Percentiles rank a stretch among this genome's conserved stretches.
These are phyloP conservation scores for Mortierella sp. DNA, from an alignment of 371 early-diverging fungal species.

Conservation along the genomic window DNA sequence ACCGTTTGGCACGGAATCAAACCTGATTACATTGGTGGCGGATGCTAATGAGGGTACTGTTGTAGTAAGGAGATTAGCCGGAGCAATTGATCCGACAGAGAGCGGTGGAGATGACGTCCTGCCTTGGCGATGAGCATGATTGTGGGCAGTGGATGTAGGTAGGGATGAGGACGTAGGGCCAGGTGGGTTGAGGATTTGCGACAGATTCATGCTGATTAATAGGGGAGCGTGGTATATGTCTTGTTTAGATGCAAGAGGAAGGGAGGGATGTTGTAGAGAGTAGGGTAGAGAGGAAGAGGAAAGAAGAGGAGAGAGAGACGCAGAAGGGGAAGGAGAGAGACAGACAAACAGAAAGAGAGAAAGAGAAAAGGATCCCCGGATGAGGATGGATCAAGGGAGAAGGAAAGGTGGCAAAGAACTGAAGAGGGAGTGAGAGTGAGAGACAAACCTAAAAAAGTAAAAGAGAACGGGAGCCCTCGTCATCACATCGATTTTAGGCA, in stretches of 20 bases:
- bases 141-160: neutral
- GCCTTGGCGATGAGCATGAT: conserved; percentile 8
- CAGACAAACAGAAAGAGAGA: conserved; percentile 3
- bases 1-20: conserved; percentile 6
- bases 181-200: conserved; percentile 49
- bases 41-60: conserved; percentile 6
- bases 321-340: conserved; percentile 1
- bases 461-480: too few species aligned
- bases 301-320: conserved; percentile 2
- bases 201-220: conserved; percentile 39
- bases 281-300: neutral
- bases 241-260: neutral
- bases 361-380: neutral
- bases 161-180: conserved; percentile 13
- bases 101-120: conserved; percentile 14
- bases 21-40: conserved; percentile 12
- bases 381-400: too few species aligned
- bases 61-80: neutral
- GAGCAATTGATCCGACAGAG: neutral
- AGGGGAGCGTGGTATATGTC: neutral
- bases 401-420: too few species aligned
- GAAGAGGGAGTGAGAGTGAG: too few species aligned
- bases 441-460: too few species aligned
- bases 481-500: too few species aligned
- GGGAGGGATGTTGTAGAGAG: neutral